Percentiles rank a stretch among this genome's conserved stretches.
These are phyloP conservation scores for Fusarium citri DNA, from an alignment of 2,329 filamentous ascomycete genomes.

Conservation along the genomic window DNA sequence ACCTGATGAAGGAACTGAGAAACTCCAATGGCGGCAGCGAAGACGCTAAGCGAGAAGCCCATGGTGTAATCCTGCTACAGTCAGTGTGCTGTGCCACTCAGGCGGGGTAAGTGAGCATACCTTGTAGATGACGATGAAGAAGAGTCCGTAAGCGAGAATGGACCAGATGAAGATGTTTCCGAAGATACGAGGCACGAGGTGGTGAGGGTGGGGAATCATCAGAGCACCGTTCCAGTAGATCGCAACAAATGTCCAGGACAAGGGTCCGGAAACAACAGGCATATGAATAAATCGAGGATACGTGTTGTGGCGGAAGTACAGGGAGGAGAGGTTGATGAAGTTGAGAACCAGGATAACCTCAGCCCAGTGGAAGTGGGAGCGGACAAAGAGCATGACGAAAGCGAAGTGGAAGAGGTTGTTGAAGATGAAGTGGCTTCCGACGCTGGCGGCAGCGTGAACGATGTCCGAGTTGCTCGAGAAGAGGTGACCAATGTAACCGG, in stretches of 20 bases:
- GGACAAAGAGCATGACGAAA: conserved; percentile 86
- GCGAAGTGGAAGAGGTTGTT: conserved; percentile 86
- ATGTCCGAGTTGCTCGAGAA: conserved; percentile 74
- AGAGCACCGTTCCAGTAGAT: conserved; percentile 92
- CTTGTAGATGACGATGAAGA: conserved; percentile 80
- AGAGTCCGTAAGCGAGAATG: conserved; percentile 78
- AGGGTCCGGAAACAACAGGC: conserved; percentile 78
- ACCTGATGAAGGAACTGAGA: conserved; percentile 79
- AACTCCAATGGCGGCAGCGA: conserved; percentile 80
- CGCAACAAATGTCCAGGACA: conserved; percentile 86
- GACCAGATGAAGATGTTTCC: conserved; percentile 92
- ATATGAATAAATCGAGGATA: conserved; percentile 81
- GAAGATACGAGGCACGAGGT: conserved; percentile 78
- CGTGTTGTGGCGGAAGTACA: conserved; percentile 83
- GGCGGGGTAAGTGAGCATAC: conserved; percentile 53
- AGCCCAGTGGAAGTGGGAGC: conserved; percentile 78
- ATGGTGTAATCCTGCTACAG: conserved; percentile 73
- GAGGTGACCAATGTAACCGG: conserved; percentile 80
- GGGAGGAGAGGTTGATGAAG: conserved; percentile 80
- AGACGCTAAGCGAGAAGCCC: conserved; percentile 80
- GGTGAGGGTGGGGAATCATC: conserved; percentile 75
- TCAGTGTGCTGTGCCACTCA: conserved; percentile 20
- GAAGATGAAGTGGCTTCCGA: conserved; percentile 85
- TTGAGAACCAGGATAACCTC: conserved; percentile 83
- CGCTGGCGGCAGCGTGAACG: conserved; percentile 77